Base-by-base conservation (phyloP, 2,329 filamentous ascomycete genomes). In the Stachybotrys chlorohalonatus region DNA sequence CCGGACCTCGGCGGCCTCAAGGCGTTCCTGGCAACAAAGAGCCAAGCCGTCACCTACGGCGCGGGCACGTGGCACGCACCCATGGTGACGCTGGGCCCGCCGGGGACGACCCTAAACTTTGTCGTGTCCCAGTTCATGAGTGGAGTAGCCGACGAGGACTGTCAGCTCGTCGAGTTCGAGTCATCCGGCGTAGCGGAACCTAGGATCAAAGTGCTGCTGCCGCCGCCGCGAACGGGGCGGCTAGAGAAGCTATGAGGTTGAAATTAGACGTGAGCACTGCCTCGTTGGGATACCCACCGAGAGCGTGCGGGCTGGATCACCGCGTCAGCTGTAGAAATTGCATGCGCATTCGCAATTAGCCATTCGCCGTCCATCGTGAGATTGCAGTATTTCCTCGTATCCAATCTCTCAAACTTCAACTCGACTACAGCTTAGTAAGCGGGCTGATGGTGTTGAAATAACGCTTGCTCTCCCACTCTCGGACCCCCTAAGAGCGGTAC, bases 61-160 rank as follows among this genome's bases (percentile, higher is more conserved):
- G 85, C 89, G 1, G 94, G 90, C 6, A 96, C 91, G 53, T 99
- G 93, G 83, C 94, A 99, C 75, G 91, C 93, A 57, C 94, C 94
- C 0, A 97, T 99, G 93, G 88, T 91, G 13, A 91, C 90, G 15
- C 71, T 97, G 51, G 92, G 92, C 0, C 59, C 66, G 2, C 54
- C 63, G 2, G 76, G 72, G 2, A 72, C 74, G 31, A 78, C 84
- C 17, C 76, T 96, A 51, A 90, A 94, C 66, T 97, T 96, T 69
- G 82, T 95, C 6, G 93, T 97, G 2, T 82, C 89, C 60, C 93
- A 97, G 74, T 94, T 89, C 73, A 85, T 85, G 39, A 97, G 95
- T 70, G 91, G 89, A 2, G 86, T 94, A 11, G 81, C 73, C 0
- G 73, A 79, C 1, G 93, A 97, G 73, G 94, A 99, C 71, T 96